Evolutionary conservation across 108 stramenopile species (phyloP), one percentile per base, ranked within the genome.

Genomic region (Discostella stelligeroides): DNA sequence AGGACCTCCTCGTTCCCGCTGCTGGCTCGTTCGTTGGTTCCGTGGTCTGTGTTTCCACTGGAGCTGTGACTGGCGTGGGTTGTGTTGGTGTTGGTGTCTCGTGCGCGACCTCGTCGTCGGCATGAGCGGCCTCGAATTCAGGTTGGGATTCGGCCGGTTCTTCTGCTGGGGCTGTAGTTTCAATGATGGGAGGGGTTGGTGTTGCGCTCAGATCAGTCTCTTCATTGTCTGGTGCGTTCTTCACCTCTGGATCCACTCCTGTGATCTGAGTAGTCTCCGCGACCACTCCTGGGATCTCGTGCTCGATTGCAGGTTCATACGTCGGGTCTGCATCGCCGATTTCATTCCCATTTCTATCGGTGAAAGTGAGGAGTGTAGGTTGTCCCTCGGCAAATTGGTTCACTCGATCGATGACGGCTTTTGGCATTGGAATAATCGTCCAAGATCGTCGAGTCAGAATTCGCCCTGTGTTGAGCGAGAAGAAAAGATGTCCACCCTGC

Each of bases 401-500:
- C 1, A 50, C 49, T 24, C 49, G 14, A 18, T 15, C 17, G 20
- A 50, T 50, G 24, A 50, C 49, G 8, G 49, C 14, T 50, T 20
- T 8, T 24, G 49, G 49, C 49, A 50, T 50, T 20, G 49, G 18
- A 18, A 50, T 34, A 6, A 34, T 6, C 5, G 34, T 34, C 34
- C 34, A 34, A 5, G 34, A 34, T 34, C 6, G 49, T 18, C 24
- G 18, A 3, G 8, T 3, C 1, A 9, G 0, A 4, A n/a, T 4
- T 25, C 24, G n/a, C 12, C 54, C 66, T 8, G 66, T 56, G 18
- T 38, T 53, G 15, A 66, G 24, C 7, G 54, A 17, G 18, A 23
- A 56, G 30, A 66, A 66, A 1, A 17, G 14, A 17, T 66, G 55
- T 11, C 49, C 49, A n/a, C 66, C 66, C 11, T 50, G 50, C 9